These are phyloP conservation scores for Ophiognomonia clavigignenti-juglandacearum DNA, from an alignment of 2,329 filamentous ascomycete genomes.

Conservation along the genomic window DNA sequence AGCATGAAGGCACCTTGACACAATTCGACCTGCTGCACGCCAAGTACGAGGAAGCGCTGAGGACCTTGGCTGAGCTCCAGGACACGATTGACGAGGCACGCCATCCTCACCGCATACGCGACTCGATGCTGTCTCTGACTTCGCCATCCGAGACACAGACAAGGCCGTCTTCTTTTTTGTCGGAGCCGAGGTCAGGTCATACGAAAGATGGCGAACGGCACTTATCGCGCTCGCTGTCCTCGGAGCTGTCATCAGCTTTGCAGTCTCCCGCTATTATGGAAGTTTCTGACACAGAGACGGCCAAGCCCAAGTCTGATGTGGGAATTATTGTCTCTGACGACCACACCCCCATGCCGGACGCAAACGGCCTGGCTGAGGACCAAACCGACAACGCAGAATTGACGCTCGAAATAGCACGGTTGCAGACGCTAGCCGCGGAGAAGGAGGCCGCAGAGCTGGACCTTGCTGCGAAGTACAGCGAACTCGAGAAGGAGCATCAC, in stretches of 20 bases:
- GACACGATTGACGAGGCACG: constrained; percentile 77
- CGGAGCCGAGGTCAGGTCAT: constrained; percentile 66
- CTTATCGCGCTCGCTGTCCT: constrained; percentile 86
- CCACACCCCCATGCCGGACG: neutral
- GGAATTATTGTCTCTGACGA: neutral
- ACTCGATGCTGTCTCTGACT: constrained; percentile 51
- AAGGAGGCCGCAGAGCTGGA: constrained; percentile 71
- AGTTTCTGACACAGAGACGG: constrained; percentile 55
- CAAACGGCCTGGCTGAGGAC: constrained; percentile 26
- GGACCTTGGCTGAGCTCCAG: constrained; percentile 76
- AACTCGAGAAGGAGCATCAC: constrained; percentile 77
- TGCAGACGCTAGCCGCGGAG: constrained; percentile 67
- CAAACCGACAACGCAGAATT: constrained; percentile 41
- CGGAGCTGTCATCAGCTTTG: constrained; percentile 85
- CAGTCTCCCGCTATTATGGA: constrained; percentile 65
- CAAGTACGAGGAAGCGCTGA: constrained; percentile 88
- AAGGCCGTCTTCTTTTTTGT: constrained; percentile 80
- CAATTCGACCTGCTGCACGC: constrained; percentile 77
- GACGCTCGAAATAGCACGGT: constrained; percentile 62
- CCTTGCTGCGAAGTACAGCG: constrained; percentile 73
- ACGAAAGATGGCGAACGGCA: constrained; percentile 61
- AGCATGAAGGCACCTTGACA: constrained; percentile 78
- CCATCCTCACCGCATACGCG: constrained; percentile 51
- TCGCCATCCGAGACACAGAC: constrained; percentile 44
- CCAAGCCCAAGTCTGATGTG: constrained; percentile 33